These are phyloP conservation scores for Acanthamoeba triangularis DNA, from an alignment of 208 protist species.

Conservation along the genomic window DNA sequence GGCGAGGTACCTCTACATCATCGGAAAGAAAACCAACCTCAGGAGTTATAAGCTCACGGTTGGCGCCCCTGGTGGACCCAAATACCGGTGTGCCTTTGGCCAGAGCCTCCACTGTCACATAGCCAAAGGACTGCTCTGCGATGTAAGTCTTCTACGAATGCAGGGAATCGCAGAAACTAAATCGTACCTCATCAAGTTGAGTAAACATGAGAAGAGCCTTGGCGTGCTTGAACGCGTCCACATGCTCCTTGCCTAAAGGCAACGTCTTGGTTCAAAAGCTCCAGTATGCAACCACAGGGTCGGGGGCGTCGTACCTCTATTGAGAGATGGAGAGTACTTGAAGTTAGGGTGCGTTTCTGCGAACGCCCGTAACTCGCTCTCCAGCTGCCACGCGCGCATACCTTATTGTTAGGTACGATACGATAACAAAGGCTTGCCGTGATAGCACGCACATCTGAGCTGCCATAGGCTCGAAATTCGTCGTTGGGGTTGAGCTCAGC, in stretches of 20 bases:
- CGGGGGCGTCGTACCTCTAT: background rate
- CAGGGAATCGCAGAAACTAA: background rate
- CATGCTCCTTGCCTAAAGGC: background rate
- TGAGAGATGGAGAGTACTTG: background rate
- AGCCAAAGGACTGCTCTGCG: background rate
- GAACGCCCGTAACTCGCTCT: background rate
- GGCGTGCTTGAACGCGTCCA: background rate
- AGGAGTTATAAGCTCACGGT: background rate
- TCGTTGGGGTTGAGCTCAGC: background rate
- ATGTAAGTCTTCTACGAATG: background rate
- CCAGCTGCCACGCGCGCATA: background rate
- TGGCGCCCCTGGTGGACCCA: background rate
- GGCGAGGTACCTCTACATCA: background rate
- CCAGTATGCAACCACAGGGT: background rate
- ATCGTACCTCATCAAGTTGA: background rate
- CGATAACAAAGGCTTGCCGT: background rate
- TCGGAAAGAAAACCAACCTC: background rate
- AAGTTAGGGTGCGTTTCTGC: background rate
- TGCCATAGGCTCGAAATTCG: background rate
- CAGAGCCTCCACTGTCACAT: background rate
- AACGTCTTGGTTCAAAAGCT: no score
- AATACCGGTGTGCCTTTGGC: background rate
- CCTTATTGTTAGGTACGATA: no score
- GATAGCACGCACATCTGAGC: background rate
- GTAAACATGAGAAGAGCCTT: slow-evolving; percentile 3